These are phyloP conservation scores for Coriolopsis trogii DNA, from an alignment of 1,284 basidiomycete species.

Conservation along the genomic window DNA sequence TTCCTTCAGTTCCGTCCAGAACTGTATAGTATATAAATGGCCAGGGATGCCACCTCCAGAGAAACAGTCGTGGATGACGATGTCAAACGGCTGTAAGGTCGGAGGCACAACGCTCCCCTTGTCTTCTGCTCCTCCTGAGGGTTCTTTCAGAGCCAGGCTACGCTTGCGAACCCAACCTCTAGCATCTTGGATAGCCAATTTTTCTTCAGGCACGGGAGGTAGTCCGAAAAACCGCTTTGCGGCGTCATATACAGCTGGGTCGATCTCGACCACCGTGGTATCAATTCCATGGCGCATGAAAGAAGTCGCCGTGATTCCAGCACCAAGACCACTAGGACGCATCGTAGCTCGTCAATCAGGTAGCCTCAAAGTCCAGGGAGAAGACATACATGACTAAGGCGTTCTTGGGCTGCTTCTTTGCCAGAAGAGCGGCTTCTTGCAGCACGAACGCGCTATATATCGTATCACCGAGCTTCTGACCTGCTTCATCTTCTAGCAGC, in stretches of 20 bases:
- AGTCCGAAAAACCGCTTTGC: conserved; percentile 80
- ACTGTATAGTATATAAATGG: conserved; percentile 81
- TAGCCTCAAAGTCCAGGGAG: neutral
- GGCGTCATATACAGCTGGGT: conserved; percentile 85
- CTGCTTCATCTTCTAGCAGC: conserved; percentile 51
- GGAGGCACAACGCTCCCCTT: neutral
- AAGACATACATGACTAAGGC: conserved; percentile 74
- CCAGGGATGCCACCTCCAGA: conserved; percentile 86
- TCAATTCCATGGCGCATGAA: conserved; percentile 69
- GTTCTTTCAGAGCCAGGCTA: conserved; percentile 29
- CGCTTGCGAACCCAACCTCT: conserved; percentile 59
- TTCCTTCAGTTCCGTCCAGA: conserved; percentile 73
- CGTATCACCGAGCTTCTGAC: conserved; percentile 67
- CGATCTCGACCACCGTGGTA: conserved; percentile 83
- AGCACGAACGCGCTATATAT: conserved; percentile 85
- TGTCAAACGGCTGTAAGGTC: conserved; percentile 55
- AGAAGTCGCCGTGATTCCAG: conserved; percentile 77
- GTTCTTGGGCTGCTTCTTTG: conserved; percentile 49
- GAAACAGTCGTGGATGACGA: conserved; percentile 90
- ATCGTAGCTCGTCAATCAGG: conserved; percentile 2
- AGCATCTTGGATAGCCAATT: conserved; percentile 78
- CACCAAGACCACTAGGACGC: conserved; percentile 75
- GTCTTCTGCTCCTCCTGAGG: conserved; percentile 16
- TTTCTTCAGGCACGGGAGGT: conserved; percentile 55
- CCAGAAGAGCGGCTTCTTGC: conserved; percentile 80